phyloP scores from a whole-genome alignment of 352 stramenopile species.

The Bremia lactucae region DNA sequence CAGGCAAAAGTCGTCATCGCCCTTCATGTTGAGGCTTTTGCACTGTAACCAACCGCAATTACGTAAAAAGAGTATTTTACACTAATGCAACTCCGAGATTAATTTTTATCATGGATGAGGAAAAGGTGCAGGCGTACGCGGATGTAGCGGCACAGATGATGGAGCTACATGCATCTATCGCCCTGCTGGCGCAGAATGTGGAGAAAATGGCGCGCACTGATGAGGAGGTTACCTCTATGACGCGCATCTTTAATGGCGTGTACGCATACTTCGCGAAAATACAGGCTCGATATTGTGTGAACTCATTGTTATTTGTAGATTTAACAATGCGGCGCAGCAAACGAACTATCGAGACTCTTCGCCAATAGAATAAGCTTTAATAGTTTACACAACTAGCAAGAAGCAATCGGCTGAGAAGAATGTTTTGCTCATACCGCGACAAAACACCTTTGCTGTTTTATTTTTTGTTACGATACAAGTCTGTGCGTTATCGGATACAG shows the following conservation, averaged over 20 bases:
- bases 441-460: too few species aligned
- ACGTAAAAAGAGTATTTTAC: too few species aligned
- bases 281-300: not conserved
- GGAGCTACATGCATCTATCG: slow-evolving; percentile 62
- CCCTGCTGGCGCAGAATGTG: slow-evolving; percentile 58
- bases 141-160: slow-evolving; percentile 61
- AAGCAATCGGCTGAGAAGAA: too few species aligned
- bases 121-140: slow-evolving; percentile 57
- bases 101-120: slow-evolving; percentile 49
- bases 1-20: slow-evolving; percentile 56
- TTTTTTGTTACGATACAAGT: too few species aligned
- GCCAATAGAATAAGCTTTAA: slow-evolving; percentile 6
- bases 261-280: slow-evolving; percentile 15
- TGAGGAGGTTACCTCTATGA: slow-evolving; percentile 57
- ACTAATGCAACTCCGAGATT: not conserved
- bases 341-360: slow-evolving; percentile 21
- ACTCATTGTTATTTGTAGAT: slow-evolving; percentile 20
- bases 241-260: slow-evolving; percentile 67
- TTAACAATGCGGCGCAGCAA: slow-evolving; percentile 35
- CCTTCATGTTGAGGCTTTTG: slow-evolving; percentile 24
- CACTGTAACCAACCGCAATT: too few species aligned
- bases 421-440: too few species aligned
- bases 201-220: slow-evolving; percentile 68
- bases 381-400: too few species aligned
- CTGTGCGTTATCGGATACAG: slow-evolving; percentile 35